Evolutionary conservation across 768 basidiomycete species (phyloP).

Genomic region (Podaxis sp.): DNA sequence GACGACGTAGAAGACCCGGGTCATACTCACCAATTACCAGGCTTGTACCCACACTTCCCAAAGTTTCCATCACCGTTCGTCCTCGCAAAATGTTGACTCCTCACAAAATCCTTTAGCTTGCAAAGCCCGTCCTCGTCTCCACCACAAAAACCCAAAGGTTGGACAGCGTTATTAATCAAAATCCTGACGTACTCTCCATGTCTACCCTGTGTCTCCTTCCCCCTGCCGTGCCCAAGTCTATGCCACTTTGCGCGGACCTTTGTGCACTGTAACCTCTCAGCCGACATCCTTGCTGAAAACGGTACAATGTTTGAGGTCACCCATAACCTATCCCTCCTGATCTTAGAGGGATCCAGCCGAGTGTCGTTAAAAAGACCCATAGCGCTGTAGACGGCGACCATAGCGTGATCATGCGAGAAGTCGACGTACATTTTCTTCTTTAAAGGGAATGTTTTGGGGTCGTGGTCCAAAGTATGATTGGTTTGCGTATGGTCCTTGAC

Average conservation of each 20-base stretch:
- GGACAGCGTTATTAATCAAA: slow-evolving; percentile 72
- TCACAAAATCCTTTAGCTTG: slow-evolving; percentile 59
- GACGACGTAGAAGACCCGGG: too few relatives aligned
- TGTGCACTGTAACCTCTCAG: slow-evolving; percentile 58
- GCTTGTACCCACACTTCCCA: slow-evolving; percentile 44
- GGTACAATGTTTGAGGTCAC: slow-evolving; percentile 60
- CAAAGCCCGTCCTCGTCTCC: slow-evolving; percentile 58
- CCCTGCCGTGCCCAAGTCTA: background rate
- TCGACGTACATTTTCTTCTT: slow-evolving; percentile 66
- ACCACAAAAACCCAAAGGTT: slow-evolving; percentile 61
- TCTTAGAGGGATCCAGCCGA: slow-evolving; percentile 29
- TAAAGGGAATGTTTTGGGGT: slow-evolving; percentile 69
- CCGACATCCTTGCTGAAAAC: slow-evolving; percentile 73
- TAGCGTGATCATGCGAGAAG: slow-evolving; percentile 85
- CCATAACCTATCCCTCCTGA: slow-evolving; percentile 45
- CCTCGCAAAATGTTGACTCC: slow-evolving; percentile 67
- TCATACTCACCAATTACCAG: background rate
- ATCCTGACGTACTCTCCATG: slow-evolving; percentile 58
- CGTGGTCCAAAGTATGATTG: slow-evolving; percentile 66
- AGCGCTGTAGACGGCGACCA: slow-evolving; percentile 72
- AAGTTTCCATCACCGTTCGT: slow-evolving; percentile 71
- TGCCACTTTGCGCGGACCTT: background rate
- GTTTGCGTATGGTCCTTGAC: slow-evolving; percentile 73
- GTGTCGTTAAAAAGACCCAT: slow-evolving; percentile 50
- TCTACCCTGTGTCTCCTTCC: background rate